Base-by-base conservation (phyloP, 768 basidiomycete genomes). In the Boletus subcaerulescens region DNA sequence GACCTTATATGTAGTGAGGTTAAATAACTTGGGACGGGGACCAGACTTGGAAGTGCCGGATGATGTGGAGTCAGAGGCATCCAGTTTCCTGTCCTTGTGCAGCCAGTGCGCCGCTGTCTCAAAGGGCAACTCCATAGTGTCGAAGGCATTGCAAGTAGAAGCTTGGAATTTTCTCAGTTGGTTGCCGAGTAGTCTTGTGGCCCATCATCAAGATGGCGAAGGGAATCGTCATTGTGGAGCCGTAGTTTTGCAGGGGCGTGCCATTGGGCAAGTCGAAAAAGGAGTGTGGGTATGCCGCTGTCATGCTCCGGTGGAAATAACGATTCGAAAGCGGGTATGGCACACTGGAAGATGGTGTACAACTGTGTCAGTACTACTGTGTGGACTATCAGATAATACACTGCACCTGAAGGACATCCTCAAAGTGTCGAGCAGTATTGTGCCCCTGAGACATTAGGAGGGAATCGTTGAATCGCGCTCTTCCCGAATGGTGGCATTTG, bases 331-430 rank as follows among this genome's bases (percentile, higher is more conserved):
- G 50, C 56, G 0, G 74, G 73, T 0, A 75, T 71, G 0, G 63
- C 14, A 36, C 74, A 76, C 73, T 48, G 13, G 4, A 14, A 62
- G 24, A 5, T 5, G 1, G 4, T 24, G 4, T 24, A 3, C 4
- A 3, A 24, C 24, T 24, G 3, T 24, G 24, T 24, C 24, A 24
- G 24, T 24, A 24, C 24, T 24, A 24, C 20, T 33, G 13, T 15
- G 5, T 24, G 5, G 20, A 20, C 20, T 15, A 3, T 8, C 17
- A 18, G n/a, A 29, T 20, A 24, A 24, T 24, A 24, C 24, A 24
- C 24, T 24, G 24, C 20, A 62, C 78, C 69, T 79, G 77, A 0
- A 79, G 60, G 1, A 77, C 54, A 41, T 80, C 76, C 48, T 79
- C 74, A 50, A 73, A 79, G 40, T 80, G 72, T 0, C 73, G 59